Conservation (phyloP, 148 eudicot species). For the Spergularia marina region DNA sequence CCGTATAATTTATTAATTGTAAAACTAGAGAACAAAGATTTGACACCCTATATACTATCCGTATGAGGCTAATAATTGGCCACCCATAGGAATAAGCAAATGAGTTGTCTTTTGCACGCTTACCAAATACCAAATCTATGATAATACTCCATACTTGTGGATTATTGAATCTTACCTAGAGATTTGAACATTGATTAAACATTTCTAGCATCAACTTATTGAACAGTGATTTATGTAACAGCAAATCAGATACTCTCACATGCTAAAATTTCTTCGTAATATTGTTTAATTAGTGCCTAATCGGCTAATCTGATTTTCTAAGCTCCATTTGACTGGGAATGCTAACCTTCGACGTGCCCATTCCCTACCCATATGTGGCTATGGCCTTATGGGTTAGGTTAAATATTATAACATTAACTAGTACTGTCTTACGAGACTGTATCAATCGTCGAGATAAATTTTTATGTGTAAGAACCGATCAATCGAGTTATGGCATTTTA, state of each 20-base stretch:
- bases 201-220: no score
- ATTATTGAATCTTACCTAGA: neutral
- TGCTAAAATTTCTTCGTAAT: constrained; percentile 6
- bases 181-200: neutral
- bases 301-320: neutral
- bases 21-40: no score
- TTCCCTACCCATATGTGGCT: neutral
- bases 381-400: no score
- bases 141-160: neutral
- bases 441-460: no score
- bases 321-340: constrained; percentile 13
- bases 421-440: no score
- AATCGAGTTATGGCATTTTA: no score
- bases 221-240: no score
- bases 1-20: no score
- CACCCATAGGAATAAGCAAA: constrained; percentile 6
- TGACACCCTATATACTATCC: no score
- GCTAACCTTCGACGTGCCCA: constrained; percentile 12
- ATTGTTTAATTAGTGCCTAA: neutral
- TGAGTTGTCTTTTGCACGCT: constrained; percentile 8
- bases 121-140: neutral
- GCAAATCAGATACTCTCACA: neutral
- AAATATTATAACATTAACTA: no score
- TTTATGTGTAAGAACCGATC: no score
- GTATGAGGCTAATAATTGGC: neutral